Evolutionary conservation across 441 rosid species (phyloP).

Genomic region (Gossypium laxum): DNA sequence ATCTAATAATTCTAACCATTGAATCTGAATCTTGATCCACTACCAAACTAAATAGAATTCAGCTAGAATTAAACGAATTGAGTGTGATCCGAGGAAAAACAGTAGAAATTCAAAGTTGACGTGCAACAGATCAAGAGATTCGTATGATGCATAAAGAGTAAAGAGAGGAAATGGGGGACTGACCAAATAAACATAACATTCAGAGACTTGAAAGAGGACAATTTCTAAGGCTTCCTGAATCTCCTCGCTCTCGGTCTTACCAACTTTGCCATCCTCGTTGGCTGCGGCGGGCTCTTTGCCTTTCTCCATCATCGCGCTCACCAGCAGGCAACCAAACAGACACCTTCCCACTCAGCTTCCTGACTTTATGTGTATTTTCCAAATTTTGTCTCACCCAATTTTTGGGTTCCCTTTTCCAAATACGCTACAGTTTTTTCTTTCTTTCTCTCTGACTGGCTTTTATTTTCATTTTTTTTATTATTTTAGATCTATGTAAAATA

Average conservation of each 20-base stretch:
- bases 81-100: background rate
- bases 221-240: slow-evolving; percentile 57
- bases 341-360: background rate
- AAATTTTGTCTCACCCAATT: background rate
- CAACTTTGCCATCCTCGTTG: slow-evolving; percentile 23
- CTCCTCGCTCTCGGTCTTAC: slow-evolving; percentile 43
- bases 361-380: background rate
- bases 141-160: background rate
- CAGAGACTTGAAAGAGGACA: slow-evolving; percentile 73
- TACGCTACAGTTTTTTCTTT: no score
- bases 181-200: slow-evolving; percentile 89
- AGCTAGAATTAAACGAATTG: background rate
- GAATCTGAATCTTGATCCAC: background rate
- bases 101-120: background rate
- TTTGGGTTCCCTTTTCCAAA: no score
- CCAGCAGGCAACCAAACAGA: background rate
- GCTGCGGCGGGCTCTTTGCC: slow-evolving; percentile 25
- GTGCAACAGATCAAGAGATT: slow-evolving; percentile 4
- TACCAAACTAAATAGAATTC: background rate
- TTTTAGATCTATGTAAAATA: no score
- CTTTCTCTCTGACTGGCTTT: no score
- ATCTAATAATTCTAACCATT: background rate
- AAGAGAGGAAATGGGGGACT: slow-evolving; percentile 6
- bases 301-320: slow-evolving; percentile 32
- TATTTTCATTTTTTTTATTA: no score